These are phyloP conservation scores for Cryphonectria radicalis DNA, from an alignment of 2,329 filamentous ascomycete species.

Conservation along the genomic window DNA sequence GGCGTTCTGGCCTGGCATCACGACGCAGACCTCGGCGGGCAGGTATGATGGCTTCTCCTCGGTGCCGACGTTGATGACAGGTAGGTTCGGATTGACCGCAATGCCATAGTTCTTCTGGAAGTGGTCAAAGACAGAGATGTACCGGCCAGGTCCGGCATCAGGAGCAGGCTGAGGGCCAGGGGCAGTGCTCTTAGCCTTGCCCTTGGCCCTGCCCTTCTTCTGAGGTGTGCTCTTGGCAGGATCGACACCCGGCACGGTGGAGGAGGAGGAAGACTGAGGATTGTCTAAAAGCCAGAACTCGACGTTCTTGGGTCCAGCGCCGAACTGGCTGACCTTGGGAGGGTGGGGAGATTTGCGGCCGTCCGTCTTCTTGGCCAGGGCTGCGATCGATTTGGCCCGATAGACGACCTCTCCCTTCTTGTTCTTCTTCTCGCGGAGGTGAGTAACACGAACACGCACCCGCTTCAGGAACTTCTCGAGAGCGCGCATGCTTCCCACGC, in stretches of 20 bases:
- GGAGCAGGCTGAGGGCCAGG: constrained; percentile 18
- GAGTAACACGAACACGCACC: constrained; percentile 44
- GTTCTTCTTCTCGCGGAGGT: constrained; percentile 40
- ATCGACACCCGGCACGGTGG: constrained; percentile 9
- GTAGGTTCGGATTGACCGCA: constrained; percentile 40
- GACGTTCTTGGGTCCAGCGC: constrained; percentile 56
- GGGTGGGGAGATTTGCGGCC: constrained; percentile 37
- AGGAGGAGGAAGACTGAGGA: constrained; percentile 19
- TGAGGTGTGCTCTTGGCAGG: constrained; percentile 7
- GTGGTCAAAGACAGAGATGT: constrained; percentile 57
- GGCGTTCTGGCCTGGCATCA: constrained; percentile 60
- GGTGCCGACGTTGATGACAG: constrained; percentile 65
- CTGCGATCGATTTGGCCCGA: constrained; percentile 44
- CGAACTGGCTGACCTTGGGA: constrained; percentile 37
- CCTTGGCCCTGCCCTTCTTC: constrained; percentile 27
- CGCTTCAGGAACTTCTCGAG: constrained; percentile 44
- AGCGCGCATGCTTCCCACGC: constrained; percentile 18
- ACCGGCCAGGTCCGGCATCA: constrained; percentile 34
- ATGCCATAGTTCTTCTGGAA: constrained; percentile 47
- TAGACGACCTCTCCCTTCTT: constrained; percentile 41
- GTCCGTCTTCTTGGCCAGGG: constrained; percentile 42
- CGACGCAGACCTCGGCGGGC: constrained; percentile 60
- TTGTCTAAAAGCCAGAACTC: constrained; percentile 53
- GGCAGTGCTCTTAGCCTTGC: constrained; percentile 9
- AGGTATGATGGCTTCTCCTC: constrained; percentile 57